These are phyloP conservation scores for Daldinia decipiens DNA, from an alignment of 495 filamentous ascomycete genomes.

Conservation along the genomic window DNA sequence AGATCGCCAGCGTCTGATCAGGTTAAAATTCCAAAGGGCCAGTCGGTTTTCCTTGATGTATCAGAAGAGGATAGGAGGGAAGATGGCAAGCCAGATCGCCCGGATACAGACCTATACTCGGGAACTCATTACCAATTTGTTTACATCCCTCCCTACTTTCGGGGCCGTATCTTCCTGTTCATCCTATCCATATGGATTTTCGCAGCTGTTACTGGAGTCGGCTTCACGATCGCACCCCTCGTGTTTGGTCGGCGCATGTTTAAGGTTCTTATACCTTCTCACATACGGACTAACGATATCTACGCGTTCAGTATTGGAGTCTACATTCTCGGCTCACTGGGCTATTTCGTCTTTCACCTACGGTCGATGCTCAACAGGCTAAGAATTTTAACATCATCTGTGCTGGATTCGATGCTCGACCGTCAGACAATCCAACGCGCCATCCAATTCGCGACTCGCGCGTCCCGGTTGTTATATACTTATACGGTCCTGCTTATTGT, in stretches of 20 bases:
- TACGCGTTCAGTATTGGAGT: constrained; percentile 94
- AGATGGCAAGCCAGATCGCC: constrained; percentile 62
- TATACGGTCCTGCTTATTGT: constrained; percentile 75
- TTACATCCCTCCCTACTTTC: constrained; percentile 90
- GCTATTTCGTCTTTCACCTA: constrained; percentile 67
- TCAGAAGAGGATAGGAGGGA: constrained; percentile 72
- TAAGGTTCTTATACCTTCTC: constrained; percentile 68
- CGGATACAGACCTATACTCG: constrained; percentile 73
- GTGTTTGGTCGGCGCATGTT: constrained; percentile 84
- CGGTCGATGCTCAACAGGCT: constrained; percentile 55
- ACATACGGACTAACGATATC: constrained; percentile 86
- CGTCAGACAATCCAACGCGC: constrained; percentile 50
- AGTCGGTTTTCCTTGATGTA: constrained; percentile 81
- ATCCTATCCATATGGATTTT: constrained; percentile 93
- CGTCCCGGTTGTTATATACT: constrained; percentile 72
- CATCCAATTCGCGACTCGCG: constrained; percentile 38
- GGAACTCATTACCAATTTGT: constrained; percentile 79
- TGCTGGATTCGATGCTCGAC: constrained; percentile 48
- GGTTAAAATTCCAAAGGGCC: constrained; percentile 89
- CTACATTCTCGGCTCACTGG: constrained; percentile 74
- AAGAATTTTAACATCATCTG: constrained; percentile 41
- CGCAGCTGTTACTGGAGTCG: constrained; percentile 90
- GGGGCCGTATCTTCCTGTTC: constrained; percentile 81
- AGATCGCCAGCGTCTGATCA: constrained; percentile 91
- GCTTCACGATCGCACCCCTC: constrained; percentile 84